phyloP scores from a whole-genome alignment of 352 stramenopile species.

The Aphanomyces astaci region DNA sequence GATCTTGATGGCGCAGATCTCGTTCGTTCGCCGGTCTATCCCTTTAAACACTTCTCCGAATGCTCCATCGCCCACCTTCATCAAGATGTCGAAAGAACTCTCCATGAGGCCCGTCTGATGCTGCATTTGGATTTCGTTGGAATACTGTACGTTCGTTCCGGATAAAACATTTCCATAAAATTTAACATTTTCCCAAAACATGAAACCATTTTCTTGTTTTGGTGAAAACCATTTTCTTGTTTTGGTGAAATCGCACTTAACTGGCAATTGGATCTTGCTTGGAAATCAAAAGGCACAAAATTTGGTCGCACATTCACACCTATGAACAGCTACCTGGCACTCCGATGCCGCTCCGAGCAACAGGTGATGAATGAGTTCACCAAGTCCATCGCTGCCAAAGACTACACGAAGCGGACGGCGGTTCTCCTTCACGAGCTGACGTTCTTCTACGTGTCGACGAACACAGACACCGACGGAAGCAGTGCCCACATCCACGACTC shows the following conservation, averaged over 20 bases:
- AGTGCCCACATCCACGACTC: constrained; percentile 34
- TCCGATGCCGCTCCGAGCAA: constrained; percentile 70
- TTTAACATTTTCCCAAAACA: constrained; percentile 12
- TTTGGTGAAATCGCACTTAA: background rate
- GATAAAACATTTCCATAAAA: constrained; percentile 9
- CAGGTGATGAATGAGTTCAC: constrained; percentile 76
- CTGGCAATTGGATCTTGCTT: background rate
- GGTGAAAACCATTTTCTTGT: background rate
- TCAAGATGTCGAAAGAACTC: constrained; percentile 54
- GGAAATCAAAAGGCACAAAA: background rate
- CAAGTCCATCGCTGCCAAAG: constrained; percentile 47
- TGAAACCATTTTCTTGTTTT: background rate
- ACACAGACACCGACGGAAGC: constrained; percentile 11
- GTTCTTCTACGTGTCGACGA: constrained; percentile 63
- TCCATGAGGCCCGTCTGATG: background rate
- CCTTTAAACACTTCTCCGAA: constrained; percentile 79
- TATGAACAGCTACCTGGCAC: constrained; percentile 66
- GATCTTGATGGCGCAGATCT: constrained; percentile 78
- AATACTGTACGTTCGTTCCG: background rate
- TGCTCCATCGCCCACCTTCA: constrained; percentile 71
- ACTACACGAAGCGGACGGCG: constrained; percentile 60
- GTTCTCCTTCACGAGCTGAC: constrained; percentile 60
- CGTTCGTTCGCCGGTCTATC: constrained; percentile 53
- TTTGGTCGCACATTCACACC: background rate
- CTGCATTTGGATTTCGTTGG: background rate